Evolutionary conservation across 2,329 filamentous ascomycete genomes (phyloP), one percentile per base, ranked within the genome.

Genomic region (Exophiala xenobiotica): DNA sequence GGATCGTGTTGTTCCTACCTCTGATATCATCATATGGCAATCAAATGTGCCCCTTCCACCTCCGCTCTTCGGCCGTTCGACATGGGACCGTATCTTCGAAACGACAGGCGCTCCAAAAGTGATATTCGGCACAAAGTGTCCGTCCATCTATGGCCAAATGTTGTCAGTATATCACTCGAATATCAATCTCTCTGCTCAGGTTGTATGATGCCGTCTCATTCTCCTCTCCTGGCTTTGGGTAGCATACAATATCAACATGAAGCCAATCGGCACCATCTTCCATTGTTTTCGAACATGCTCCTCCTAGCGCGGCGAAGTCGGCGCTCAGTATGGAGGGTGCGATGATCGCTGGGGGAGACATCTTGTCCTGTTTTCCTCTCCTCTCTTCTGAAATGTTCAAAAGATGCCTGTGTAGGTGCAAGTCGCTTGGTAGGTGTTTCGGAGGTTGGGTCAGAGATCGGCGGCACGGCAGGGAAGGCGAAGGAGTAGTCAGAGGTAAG

Each of bases 1-100:
- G n/a, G n/a, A n/a, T n/a, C n/a, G n/a, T n/a, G 29, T 33, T 4
- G 9, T 42, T 54, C 73, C 62, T 78, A 92, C 89, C 86, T 99
- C 92, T 65, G 90, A 85, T 68, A 99, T 95, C 93, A 99, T 99
- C 93, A 99, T 97, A 74, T 99, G 93, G 79, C 93, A 99, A 73
- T 99, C 93, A 69, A 99, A 99, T 11, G 92, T 97, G 56, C 93
- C 93, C 63, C 85, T 87, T 46, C 88, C 90, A 61, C 86, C 77
- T 26, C 79, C 79, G 45, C 79, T 75, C 33, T 78, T 77, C 2
- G 90, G 91, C 61, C 80, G 79, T 51, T 89, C 85, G 64, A 99
- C 91, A 65, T 96, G 88, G 39, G 81, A 78, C 57, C 93, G 85
- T 64, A 99, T 93, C 77, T 92, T 95, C 62, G 90, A 92, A 39